Base-by-base conservation (phyloP, 2,329 filamentous ascomycete genomes). In the Scedosporium apiospermum region DNA sequence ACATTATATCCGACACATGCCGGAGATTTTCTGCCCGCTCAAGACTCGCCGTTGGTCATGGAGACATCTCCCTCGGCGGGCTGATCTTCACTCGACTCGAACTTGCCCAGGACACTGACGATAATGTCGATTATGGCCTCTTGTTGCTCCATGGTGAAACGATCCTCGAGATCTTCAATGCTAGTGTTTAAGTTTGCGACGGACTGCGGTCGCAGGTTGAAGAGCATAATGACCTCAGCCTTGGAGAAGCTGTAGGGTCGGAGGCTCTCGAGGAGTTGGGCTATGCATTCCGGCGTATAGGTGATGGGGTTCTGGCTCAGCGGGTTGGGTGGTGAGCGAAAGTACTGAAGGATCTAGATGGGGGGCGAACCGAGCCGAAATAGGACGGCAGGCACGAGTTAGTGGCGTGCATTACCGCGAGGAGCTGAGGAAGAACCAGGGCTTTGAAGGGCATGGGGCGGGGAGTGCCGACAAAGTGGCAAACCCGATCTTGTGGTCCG, bases 181-280 rank as follows among this genome's bases (percentile, higher is more conserved):
- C 88, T 77, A 16, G 82, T 82, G 68, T 86, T 86, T 66, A 90
- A 76, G 57, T 81, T 79, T 3, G 81, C 80, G 34, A 80, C 76
- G 30, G 78, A 82, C 23, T 78, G 77, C 0, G 87, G 87, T 10
- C 87, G 80, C 53, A 88, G 74, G 70, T 90, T 89, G 67, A 89
- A 71, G 58, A 89, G 82, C 83, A 88, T 88, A 69, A 89, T 75
- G 62, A 87, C 74, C 72, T 89, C 87, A 62, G 84, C 84, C 76
- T 89, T 89, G 73, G 83, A 83, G 62, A 89, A 78, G 57, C 84
- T 79, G 71, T 81, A 88, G 1, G 76, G 77, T 10, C 79, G 78
- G 59, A 89, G 75, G 26, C 75, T 77, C 68, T 82, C 74, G 49
- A 89, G 75, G 49, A 90, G 80, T 26, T 70, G 72, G 6, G 75